A percentile compares a stretch with the other conserved stretches of the same genome.
These are phyloP conservation scores for Aspergillus wentii DNA, from an alignment of 495 filamentous ascomycete genomes.

Conservation along the genomic window DNA sequence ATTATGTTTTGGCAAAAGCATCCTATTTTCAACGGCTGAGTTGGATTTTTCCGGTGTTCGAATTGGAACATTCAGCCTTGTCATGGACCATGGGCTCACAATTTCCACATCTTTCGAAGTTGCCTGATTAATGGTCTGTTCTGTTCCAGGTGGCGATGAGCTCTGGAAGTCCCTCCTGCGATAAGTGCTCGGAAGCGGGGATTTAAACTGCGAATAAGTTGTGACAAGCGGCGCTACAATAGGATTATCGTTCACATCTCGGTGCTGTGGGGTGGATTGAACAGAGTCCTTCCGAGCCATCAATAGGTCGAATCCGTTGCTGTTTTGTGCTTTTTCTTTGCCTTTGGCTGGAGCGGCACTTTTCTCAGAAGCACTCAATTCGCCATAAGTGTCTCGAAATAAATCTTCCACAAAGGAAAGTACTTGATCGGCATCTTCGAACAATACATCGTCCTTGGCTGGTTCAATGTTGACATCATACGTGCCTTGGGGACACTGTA, in stretches of 20 bases:
- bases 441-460: slow-evolving; percentile 83
- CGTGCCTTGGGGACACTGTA: slow-evolving; percentile 61
- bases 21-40: too few species aligned
- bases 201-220: background rate
- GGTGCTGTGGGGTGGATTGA: background rate
- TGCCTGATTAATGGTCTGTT: too few species aligned
- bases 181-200: too few species aligned
- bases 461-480: slow-evolving; percentile 93
- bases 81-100: slow-evolving; percentile 29
- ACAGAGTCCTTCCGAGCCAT: slow-evolving; percentile 14
- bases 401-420: slow-evolving; percentile 48
- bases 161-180: too few species aligned
- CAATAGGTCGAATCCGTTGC: slow-evolving; percentile 17
- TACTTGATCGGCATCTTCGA: slow-evolving; percentile 55
- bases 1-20: too few species aligned
- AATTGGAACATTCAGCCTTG: slow-evolving; percentile 19
- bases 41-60: slow-evolving; percentile 4
- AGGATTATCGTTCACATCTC: background rate
- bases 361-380: slow-evolving; percentile 12
- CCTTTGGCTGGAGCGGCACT: background rate
- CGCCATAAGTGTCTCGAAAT: slow-evolving; percentile 52
- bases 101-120: too few species aligned
- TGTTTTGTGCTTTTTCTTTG: slow-evolving; percentile 2
- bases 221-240: background rate
- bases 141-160: too few species aligned